These are phyloP conservation scores for Lagenaria siceraria DNA, from an alignment of 306 rosid genomes.

Conservation along the genomic window DNA sequence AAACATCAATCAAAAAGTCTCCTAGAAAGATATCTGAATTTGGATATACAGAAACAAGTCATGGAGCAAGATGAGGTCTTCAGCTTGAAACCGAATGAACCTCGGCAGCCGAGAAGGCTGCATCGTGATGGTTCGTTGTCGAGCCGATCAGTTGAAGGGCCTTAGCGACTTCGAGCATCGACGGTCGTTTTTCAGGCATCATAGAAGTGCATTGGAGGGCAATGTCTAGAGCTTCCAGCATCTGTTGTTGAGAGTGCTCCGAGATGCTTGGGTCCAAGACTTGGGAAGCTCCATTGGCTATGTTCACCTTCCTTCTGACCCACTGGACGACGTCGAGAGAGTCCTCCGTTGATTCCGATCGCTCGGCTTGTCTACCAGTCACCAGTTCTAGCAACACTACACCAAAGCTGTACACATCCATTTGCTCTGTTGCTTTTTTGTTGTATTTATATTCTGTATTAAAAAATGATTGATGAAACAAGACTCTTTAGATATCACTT, in stretches of 20 bases:
- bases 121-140: background rate
- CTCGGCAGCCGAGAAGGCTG: constrained; percentile 9
- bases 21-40: constrained; percentile 21
- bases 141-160: constrained; percentile 51
- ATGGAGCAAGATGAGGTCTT: background rate
- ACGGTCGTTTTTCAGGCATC: constrained; percentile 86
- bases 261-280: constrained; percentile 60
- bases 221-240: constrained; percentile 59
- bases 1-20: constrained; percentile 13
- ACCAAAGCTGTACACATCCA: constrained; percentile 84
- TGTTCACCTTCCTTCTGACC: constrained; percentile 94
- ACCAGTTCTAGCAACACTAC: constrained; percentile 81
- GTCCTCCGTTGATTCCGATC: constrained; percentile 30
- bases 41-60: constrained; percentile 28
- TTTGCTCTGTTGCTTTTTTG: constrained; percentile 62
- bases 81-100: constrained; percentile 29
- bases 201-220: constrained; percentile 80
- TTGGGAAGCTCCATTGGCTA: constrained; percentile 56
- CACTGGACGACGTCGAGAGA: constrained; percentile 74
- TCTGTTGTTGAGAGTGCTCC: constrained; percentile 30
- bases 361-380: constrained; percentile 70
- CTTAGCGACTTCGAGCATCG: constrained; percentile 61
- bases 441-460: constrained; percentile 70
- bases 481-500: background rate
- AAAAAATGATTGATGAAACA: constrained; percentile 2